phyloP scores from a whole-genome alignment of 768 basidiomycete species.

The Suillus plorans region DNA sequence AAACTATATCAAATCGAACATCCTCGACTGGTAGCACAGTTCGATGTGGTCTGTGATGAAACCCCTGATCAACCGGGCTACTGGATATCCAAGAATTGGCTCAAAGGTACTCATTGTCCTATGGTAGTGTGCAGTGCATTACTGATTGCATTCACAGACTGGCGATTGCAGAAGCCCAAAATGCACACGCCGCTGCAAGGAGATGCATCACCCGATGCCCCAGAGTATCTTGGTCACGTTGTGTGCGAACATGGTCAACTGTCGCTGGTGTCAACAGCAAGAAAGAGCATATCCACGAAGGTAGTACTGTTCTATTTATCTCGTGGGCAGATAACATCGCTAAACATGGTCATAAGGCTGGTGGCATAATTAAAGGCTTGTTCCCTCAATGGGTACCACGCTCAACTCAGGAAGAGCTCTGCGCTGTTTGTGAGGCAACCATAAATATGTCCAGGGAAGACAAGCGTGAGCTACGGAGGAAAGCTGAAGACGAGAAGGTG shows the following conservation, averaged over 20 bases:
- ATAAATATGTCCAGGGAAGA: conserved; percentile 58
- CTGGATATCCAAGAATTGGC: conserved; percentile 81
- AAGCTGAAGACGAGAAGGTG: conserved; percentile 81
- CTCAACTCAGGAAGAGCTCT: conserved; percentile 49
- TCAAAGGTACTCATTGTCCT: conserved; percentile 53
- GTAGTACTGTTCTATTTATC: conserved; percentile 33
- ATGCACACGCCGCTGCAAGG: conserved; percentile 61
- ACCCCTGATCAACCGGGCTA: conserved; percentile 45
- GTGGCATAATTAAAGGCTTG: conserved; percentile 48
- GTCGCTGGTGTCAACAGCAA: conserved; percentile 51
- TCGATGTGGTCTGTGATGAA: conserved; percentile 52
- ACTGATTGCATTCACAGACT: conserved; percentile 50
- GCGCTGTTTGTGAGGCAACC: conserved; percentile 61
- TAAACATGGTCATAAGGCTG: conserved; percentile 46
- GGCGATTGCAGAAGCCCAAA: conserved; percentile 68
- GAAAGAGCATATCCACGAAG: conserved; percentile 62
- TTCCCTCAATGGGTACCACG: conserved; percentile 69
- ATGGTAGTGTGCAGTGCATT: conserved; percentile 8
- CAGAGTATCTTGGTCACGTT: conserved; percentile 58
- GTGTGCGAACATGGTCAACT: conserved; percentile 70
- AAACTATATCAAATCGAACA: conserved; percentile 69
- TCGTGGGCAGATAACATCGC: background rate
- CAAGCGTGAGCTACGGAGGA: conserved; percentile 59
- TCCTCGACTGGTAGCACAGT: conserved; percentile 54
- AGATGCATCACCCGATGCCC: conserved; percentile 69